Conservation (phyloP, 441 rosid genomes). For the Biscutella laevigata region DNA sequence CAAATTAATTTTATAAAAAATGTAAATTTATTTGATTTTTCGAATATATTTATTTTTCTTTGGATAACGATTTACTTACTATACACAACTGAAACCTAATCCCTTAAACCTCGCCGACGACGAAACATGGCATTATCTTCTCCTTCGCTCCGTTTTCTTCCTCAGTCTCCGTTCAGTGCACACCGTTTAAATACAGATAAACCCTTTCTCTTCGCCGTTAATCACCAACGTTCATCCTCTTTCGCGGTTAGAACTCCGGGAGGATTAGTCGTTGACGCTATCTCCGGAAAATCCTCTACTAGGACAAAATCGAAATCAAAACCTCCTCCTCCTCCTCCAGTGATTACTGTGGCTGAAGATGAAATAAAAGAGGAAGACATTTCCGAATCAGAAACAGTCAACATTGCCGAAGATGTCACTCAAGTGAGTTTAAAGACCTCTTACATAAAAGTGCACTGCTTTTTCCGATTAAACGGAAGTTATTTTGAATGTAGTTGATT, state of each 20-base stretch:
- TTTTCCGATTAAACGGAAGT: too few relatives aligned
- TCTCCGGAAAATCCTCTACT: conserved; percentile 27
- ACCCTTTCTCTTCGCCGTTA: conserved; percentile 11
- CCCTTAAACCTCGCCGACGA: conserved; percentile 41
- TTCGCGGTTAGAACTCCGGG: conserved; percentile 5
- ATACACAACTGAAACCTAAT: conserved; percentile 21
- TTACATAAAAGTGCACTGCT: too few relatives aligned
- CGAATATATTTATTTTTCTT: too few relatives aligned
- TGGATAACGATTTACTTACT: neutral
- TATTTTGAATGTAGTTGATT: too few relatives aligned
- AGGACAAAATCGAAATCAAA: conserved; percentile 20
- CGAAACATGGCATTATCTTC: conserved; percentile 33
- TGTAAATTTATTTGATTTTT: too few relatives aligned
- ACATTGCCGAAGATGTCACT: conserved; percentile 87
- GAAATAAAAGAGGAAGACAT: conserved; percentile 20
- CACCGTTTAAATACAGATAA: conserved; percentile 18
- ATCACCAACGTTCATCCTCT: conserved; percentile 11
- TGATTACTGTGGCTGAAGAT: conserved; percentile 22
- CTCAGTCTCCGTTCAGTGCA: conserved; percentile 18
- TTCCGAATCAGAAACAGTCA: conserved; percentile 36
- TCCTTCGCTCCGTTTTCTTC: conserved; percentile 37
- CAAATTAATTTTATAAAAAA: too few relatives aligned
- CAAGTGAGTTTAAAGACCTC: conserved; percentile 51
- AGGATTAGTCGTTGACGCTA: conserved; percentile 4
- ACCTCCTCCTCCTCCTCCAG: conserved; percentile 31